A percentile compares a stretch with the other conserved stretches of the same genome.
These are phyloP conservation scores for Lentinula raphanica DNA, from an alignment of 768 basidiomycete species.

Conservation along the genomic window DNA sequence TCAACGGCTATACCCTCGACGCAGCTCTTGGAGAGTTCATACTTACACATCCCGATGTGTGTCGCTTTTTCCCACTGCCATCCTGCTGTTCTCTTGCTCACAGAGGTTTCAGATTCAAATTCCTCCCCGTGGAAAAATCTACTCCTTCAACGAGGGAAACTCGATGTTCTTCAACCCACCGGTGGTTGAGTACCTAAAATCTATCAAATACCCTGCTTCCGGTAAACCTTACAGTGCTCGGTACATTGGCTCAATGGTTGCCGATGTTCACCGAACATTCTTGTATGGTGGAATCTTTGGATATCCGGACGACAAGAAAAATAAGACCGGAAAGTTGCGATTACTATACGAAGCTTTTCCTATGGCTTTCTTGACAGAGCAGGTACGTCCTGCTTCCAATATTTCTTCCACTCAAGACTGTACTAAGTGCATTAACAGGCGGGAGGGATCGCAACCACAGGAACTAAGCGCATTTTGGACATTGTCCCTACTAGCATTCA, in stretches of 20 bases:
- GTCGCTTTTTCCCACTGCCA: conserved; percentile 15
- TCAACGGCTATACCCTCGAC: conserved; percentile 98
- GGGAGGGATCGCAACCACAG: conserved; percentile 94
- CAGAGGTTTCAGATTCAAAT: conserved; percentile 70
- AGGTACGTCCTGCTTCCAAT: conserved; percentile 44
- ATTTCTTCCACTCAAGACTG: background rate
- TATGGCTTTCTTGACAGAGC: conserved; percentile 93
- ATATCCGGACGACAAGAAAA: conserved; percentile 97
- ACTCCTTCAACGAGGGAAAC: conserved; percentile 99
- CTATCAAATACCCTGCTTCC: conserved; percentile 82
- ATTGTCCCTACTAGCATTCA: conserved; percentile 83
- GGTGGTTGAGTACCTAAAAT: conserved; percentile 76
- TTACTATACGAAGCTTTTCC: conserved; percentile 97
- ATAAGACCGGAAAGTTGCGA: conserved; percentile 90
- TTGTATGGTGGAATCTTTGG: conserved; percentile 99
- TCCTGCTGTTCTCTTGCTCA: conserved; percentile 3
- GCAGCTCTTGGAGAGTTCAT: conserved; percentile 96
- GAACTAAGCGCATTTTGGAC: conserved; percentile 89
- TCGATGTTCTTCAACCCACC: conserved; percentile 88
- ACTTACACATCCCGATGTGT: conserved; percentile 91
- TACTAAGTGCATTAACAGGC: conserved; percentile 50
- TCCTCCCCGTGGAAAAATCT: conserved; percentile 93
- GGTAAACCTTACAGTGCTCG: conserved; percentile 88
- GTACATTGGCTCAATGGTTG: conserved; percentile 98
- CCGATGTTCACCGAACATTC: conserved; percentile 94